Base-by-base conservation (phyloP, 805 yeast species). In the Isabelozyma heimii region DNA sequence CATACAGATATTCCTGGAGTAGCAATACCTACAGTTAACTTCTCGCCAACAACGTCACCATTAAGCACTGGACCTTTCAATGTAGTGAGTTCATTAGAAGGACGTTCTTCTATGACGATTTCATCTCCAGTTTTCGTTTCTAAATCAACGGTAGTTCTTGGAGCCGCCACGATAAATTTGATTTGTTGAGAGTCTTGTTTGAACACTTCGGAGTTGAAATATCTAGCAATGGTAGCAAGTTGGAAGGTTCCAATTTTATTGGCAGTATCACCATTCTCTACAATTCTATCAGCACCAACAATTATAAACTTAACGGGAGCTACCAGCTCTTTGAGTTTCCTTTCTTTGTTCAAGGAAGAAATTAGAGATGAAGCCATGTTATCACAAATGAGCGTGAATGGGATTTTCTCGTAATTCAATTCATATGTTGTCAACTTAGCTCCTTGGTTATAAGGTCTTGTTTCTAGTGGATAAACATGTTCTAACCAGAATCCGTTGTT, bases 401-500 rank as follows among this genome's bases (percentile, higher is more conserved):
- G 98, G 40, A 94, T 89, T 16, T 80, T 62, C 53, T 92, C 98
- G 59, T 87, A 85, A 13, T 88, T 84, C 42, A 92, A 77, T 65
- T 92, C 99, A 67, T 83, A 92, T 0, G 97, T 91, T 0, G 98
- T 92, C 50, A 92, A 75, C 55, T 96, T 81, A 0, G 97, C 89
- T 8, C 99, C 99, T 71, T 92, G 98, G 65, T 92, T 91, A 64
- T 92, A 94, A 1, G 99, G 99, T 58, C 99, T 80, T 0, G 99
- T 92, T 63, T 92, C 99, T 59, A 92, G 77, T 5, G 97, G 92
- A 58, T 84, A 94, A 0, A 85, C 94, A 44, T 83, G 90, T 8
- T 80, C 75, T 54, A 92, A 69, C 61, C 75, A 76, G 41, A 83
- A 80, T 0, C 70, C 60, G 28, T 64, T 66, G 8, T 57, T 56